Evolutionary conservation across 495 filamentous ascomycete genomes (phyloP).

Genomic region (Hyaloscypha hepaticicola): DNA sequence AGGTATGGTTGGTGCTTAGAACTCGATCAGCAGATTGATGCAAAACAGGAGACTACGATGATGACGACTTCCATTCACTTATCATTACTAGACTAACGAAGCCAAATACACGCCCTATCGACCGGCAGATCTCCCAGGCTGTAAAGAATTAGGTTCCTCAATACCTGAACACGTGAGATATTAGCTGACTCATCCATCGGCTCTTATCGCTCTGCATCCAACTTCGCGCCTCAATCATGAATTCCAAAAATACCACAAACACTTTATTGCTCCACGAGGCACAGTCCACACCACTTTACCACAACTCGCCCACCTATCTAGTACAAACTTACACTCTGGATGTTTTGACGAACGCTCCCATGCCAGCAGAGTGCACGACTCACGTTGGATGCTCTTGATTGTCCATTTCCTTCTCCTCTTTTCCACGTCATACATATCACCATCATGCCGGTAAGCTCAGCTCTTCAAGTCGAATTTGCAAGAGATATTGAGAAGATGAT

Average conservation of each 20-base stretch:
- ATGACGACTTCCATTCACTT: too few species aligned
- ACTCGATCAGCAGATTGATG: too few species aligned
- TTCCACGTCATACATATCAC: slow-evolving; percentile 7
- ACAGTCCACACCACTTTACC: not conserved
- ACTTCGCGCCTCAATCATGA: slow-evolving; percentile 3
- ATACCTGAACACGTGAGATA: not conserved
- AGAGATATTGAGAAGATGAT: slow-evolving; percentile 6
- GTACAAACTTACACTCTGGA: not conserved
- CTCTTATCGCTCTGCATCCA: not conserved
- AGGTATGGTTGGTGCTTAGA: too few species aligned
- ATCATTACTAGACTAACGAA: too few species aligned
- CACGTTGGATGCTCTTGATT: slow-evolving; percentile 9
- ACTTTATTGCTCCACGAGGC: not conserved
- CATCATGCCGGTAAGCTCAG: slow-evolving; percentile 29
- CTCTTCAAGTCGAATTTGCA: not conserved
- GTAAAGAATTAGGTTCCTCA: not conserved
- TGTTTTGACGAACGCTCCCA: slow-evolving; percentile 16
- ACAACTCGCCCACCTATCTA: not conserved
- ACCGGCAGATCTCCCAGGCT: too few species aligned
- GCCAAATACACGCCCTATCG: too few species aligned
- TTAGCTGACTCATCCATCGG: not conserved
- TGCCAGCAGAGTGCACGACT: slow-evolving; percentile 10
- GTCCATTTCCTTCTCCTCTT: slow-evolving; percentile 1
- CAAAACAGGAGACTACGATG: too few species aligned
- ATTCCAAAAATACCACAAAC: slow-evolving; percentile 3